Evolutionary conservation across 2,329 filamentous ascomycete species (phyloP).

Genomic region (Ascochyta clinopodiicola): DNA sequence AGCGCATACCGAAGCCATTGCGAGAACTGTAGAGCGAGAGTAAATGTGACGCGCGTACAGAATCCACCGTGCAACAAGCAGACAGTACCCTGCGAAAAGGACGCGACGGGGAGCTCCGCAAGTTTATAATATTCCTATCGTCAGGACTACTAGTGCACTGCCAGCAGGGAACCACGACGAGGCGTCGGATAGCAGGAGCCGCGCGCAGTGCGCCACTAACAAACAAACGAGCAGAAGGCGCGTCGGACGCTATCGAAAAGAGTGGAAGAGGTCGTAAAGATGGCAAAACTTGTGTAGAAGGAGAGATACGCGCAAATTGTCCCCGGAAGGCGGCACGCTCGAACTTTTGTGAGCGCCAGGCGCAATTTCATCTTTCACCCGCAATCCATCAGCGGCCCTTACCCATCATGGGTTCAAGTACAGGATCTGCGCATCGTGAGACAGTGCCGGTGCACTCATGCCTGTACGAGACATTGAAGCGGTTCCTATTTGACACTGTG

Average conservation of each 20-base stretch:
- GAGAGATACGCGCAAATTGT: neutral
- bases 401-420: neutral
- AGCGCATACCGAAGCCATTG: constrained; percentile 20
- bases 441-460: neutral
- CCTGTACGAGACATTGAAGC: neutral
- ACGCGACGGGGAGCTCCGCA: constrained; percentile 9
- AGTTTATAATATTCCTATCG: constrained; percentile 6
- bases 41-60: constrained; percentile 10
- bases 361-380: constrained; percentile 15
- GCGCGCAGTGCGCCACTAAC: constrained; percentile 6
- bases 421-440: constrained; percentile 8
- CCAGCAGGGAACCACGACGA: constrained; percentile 9
- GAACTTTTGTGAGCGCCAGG: constrained; percentile 4
- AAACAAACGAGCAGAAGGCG: constrained; percentile 10
- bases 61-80: constrained; percentile 2
- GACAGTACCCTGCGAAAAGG: constrained; percentile 3
- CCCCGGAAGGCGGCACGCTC: constrained; percentile 1
- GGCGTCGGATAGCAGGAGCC: constrained; percentile 8
- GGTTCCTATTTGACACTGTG: neutral
- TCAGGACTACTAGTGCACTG: constrained; percentile 16
- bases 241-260: constrained; percentile 12
- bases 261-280: constrained; percentile 1
- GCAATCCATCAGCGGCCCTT: constrained; percentile 11
- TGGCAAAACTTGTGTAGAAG: neutral
- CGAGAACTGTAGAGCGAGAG: constrained; percentile 3